These are phyloP conservation scores for Rhizopogon rudus DNA, from an alignment of 768 basidiomycete genomes.

Conservation along the genomic window DNA sequence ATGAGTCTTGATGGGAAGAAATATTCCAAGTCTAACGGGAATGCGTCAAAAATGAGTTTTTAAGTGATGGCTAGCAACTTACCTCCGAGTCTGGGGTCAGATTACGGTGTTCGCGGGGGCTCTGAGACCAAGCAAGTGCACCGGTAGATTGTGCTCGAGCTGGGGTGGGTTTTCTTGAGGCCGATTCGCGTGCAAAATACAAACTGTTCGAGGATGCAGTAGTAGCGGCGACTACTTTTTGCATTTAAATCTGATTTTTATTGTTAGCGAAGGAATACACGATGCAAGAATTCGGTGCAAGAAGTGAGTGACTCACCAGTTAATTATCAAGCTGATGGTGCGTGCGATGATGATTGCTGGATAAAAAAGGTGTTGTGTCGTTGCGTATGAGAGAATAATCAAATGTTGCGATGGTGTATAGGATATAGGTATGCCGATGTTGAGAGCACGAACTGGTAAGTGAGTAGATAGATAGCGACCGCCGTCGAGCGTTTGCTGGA, in stretches of 20 bases:
- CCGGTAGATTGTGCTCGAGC: conserved; percentile 25
- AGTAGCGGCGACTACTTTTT: conserved; percentile 60
- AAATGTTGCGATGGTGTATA: conserved; percentile 38
- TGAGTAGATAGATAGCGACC: conserved; percentile 33
- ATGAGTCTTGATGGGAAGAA: conserved; percentile 34
- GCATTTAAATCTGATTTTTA: conserved; percentile 54
- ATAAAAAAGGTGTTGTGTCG: conserved; percentile 37
- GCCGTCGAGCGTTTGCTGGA: conserved; percentile 32
- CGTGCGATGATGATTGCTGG: conserved; percentile 40
- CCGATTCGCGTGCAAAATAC: conserved; percentile 33
- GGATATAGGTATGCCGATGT: conserved; percentile 28
- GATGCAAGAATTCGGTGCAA: conserved; percentile 12
- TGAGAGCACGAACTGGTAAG: conserved; percentile 29
- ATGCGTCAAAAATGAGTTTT: conserved; percentile 14
- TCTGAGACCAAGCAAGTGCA: conserved; percentile 45
- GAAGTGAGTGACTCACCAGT: conserved; percentile 31
- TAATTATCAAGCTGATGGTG: conserved; percentile 36
- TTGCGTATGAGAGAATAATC: conserved; percentile 44
- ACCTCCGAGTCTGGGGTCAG: conserved; percentile 35
- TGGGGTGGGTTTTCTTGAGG: conserved; percentile 24
- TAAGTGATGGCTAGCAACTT: conserved; percentile 20
- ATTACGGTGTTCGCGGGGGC: conserved; percentile 33
- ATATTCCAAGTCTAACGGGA: conserved; percentile 44
- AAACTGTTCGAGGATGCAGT: conserved; percentile 33
- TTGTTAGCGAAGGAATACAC: conserved; percentile 11